phyloP scores from a whole-genome alignment of 2,329 filamentous ascomycete species.

The Neofusicoccum laricinum region DNA sequence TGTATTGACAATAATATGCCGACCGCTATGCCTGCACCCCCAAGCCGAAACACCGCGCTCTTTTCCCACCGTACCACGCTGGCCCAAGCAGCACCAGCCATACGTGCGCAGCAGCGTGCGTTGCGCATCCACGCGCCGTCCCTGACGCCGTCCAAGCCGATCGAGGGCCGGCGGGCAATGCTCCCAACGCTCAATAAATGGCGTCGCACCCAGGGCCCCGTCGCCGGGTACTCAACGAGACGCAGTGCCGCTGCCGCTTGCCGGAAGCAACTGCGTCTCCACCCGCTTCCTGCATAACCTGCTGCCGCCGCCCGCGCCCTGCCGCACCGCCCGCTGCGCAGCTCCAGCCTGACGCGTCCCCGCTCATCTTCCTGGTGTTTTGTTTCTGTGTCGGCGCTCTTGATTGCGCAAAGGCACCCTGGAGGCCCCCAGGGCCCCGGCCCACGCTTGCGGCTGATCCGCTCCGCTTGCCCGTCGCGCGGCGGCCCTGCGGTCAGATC shows the following conservation, averaged over 20 bases:
- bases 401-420: background rate
- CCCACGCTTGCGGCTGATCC: constrained; percentile 14
- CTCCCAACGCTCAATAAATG: constrained; percentile 11
- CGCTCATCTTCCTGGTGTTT: constrained; percentile 6
- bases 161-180: background rate
- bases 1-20: constrained; percentile 16
- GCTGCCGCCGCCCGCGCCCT: background rate
- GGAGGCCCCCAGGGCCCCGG: background rate
- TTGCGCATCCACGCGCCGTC: background rate
- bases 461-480: constrained; percentile 12
- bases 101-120: background rate
- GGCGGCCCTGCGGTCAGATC: constrained; percentile 12
- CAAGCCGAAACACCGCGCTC: background rate
- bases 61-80: background rate
- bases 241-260: constrained; percentile 7
- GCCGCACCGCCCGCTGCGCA: background rate
- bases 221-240: constrained; percentile 14
- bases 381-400: constrained; percentile 1
- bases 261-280: background rate
- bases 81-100: background rate
- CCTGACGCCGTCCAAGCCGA: background rate
- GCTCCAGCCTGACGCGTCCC: background rate
- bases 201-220: constrained; percentile 3
- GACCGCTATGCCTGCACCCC: background rate
- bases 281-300: background rate